phyloP scores from a whole-genome alignment of 495 filamentous ascomycete genomes.

The Neurospora sp. region DNA sequence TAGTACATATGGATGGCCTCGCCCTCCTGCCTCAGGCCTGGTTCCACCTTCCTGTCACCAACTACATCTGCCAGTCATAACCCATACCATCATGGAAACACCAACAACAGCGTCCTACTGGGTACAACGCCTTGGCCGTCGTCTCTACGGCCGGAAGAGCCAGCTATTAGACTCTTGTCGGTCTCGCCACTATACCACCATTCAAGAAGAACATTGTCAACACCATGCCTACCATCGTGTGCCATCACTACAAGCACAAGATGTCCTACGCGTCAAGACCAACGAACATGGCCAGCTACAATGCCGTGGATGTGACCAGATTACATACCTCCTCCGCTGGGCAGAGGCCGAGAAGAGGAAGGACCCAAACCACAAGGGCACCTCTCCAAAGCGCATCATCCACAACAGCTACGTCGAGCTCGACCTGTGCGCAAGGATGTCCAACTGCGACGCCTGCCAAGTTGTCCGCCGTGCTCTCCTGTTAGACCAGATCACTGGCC shows the following conservation, averaged over 20 bases:
- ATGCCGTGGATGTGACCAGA: constrained; percentile 16
- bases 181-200: not conserved
- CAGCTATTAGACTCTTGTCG: not conserved
- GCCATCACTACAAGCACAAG: not conserved
- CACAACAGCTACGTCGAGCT: constrained; percentile 21
- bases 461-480: constrained; percentile 18
- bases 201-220: not conserved
- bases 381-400: constrained; percentile 10
- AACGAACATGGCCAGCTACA: constrained; percentile 16
- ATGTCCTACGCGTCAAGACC: constrained; percentile 8
- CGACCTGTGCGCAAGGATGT: constrained; percentile 13
- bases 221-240: not conserved
- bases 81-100: not conserved
- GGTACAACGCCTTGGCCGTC: not conserved
- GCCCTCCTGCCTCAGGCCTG: not conserved
- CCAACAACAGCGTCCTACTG: not conserved
- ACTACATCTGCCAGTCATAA: not conserved
- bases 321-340: constrained; percentile 21
- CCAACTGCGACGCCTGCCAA: constrained; percentile 20
- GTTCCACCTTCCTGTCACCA: not conserved
- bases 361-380: constrained; percentile 8
- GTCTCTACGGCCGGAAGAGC: not conserved
- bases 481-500: constrained; percentile 18
- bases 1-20: not conserved
- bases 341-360: constrained; percentile 16